Percentiles rank a stretch among this genome's conserved stretches.
phyloP scores from a whole-genome alignment of 371 early-diverging fungal species.

The Mucor racemosus region DNA sequence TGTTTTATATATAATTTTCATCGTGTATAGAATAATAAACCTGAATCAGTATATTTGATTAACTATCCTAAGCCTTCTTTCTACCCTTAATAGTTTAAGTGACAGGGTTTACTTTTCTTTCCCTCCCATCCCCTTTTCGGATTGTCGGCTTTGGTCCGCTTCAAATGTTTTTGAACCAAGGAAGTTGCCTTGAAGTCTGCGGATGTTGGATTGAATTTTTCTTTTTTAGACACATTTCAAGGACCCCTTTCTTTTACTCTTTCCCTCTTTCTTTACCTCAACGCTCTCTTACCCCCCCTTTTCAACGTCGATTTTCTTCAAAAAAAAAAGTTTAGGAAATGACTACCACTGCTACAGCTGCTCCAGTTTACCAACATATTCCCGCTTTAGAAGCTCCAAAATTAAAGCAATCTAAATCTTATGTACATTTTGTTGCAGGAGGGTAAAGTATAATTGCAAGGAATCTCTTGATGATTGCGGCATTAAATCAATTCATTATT shows the following conservation, averaged over 20 bases:
- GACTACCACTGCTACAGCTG: conserved; percentile 8
- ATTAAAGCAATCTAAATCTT: conserved; percentile 32
- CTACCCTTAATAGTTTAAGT: neutral
- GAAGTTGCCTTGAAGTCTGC: conserved; percentile 4
- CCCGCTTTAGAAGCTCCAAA: neutral
- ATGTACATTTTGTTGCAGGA: conserved; percentile 82
- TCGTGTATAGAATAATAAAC: conserved; percentile 6
- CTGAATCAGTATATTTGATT: neutral
- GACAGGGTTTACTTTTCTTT: conserved; percentile 6
- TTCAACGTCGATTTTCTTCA: neutral
- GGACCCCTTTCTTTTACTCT: conserved; percentile 11
- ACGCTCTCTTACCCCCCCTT: neutral
- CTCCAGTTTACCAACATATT: conserved; percentile 6
- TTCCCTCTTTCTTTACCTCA: conserved; percentile 6
- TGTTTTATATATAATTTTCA: neutral
- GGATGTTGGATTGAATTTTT: neutral
- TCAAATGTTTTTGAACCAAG: conserved; percentile 1
- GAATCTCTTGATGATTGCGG: neutral
- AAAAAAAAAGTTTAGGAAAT: neutral
- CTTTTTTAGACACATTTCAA: conserved; percentile 5
- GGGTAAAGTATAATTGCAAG: conserved; percentile 53
- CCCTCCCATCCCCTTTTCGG: neutral
- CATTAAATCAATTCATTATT: neutral
- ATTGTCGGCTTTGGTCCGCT: conserved; percentile 8
- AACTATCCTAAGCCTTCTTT: conserved; percentile 3